These are phyloP conservation scores for Hibiscus syriacus DNA, from an alignment of 345 rosid genomes.

Conservation along the genomic window DNA sequence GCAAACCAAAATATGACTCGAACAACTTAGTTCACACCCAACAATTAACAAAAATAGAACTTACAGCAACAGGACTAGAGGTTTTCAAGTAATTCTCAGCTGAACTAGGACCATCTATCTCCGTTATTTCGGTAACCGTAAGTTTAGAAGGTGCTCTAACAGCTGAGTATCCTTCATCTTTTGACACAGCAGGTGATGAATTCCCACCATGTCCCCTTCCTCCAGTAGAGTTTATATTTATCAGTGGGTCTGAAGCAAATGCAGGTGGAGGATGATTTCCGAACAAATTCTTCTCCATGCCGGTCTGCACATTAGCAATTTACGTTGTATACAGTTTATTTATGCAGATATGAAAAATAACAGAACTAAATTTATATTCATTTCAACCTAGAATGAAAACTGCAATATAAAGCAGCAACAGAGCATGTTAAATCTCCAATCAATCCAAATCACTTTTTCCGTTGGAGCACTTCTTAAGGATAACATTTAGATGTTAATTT, in stretches of 20 bases:
- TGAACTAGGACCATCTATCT: conserved; percentile 74
- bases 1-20: not conserved
- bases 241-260: conserved; percentile 63
- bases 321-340: not conserved
- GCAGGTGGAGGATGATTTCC: conserved; percentile 91
- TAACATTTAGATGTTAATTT: not conserved
- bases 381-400: not conserved
- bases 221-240: conserved; percentile 26
- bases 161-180: conserved; percentile 34
- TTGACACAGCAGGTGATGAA: conserved; percentile 41
- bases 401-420: not conserved
- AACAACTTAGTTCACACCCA: conserved; percentile 5
- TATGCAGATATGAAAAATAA: not conserved
- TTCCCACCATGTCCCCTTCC: conserved; percentile 9
- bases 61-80: conserved; percentile 75
- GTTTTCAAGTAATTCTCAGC: conserved; percentile 57
- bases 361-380: not conserved
- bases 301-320: conserved; percentile 47
- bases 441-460: not conserved
- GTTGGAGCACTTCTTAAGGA: not conserved
- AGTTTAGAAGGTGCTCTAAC: conserved; percentile 43
- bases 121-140: conserved; percentile 70
- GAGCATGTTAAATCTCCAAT: not conserved
- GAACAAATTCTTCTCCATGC: conserved; percentile 74
- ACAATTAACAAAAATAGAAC: conserved; percentile 20